Evolutionary conservation across 345 rosid species (phyloP).

Genomic region (Salix purpurea): DNA sequence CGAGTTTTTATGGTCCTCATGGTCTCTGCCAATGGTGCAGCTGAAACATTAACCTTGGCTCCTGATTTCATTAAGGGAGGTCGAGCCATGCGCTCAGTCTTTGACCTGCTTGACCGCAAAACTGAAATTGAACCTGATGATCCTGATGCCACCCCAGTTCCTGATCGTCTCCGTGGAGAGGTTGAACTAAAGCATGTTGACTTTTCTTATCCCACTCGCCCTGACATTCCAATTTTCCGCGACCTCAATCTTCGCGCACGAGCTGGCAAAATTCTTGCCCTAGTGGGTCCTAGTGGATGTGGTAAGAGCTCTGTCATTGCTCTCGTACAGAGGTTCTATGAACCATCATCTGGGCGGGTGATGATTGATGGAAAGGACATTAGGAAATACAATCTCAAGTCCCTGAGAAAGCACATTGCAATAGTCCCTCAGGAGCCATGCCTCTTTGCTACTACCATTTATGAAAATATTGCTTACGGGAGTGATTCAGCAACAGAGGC

Average conservation of each 20-base stretch:
- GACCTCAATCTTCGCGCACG: slow-evolving; percentile 83
- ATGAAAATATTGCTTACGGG: slow-evolving; percentile 91
- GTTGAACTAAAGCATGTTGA: slow-evolving; percentile 91
- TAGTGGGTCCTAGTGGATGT: slow-evolving; percentile 97
- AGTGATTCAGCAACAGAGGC: slow-evolving; percentile 74
- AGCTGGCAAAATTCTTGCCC: slow-evolving; percentile 91
- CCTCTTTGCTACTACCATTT: slow-evolving; percentile 74
- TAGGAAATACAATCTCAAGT: slow-evolving; percentile 86
- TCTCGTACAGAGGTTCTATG: slow-evolving; percentile 76
- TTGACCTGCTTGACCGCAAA: slow-evolving; percentile 89
- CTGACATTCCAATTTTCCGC: slow-evolving; percentile 74
- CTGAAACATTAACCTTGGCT: slow-evolving; percentile 90
- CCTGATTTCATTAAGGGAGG: slow-evolving; percentile 99
- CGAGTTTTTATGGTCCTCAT: slow-evolving; percentile 96
- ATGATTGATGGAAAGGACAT: slow-evolving; percentile 89
- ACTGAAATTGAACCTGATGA: slow-evolving; percentile 98
- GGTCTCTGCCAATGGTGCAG: slow-evolving; percentile 99
- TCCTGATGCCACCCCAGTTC: slow-evolving; percentile 66
- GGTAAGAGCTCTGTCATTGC: slow-evolving; percentile 94
- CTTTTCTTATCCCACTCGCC: slow-evolving; percentile 89
- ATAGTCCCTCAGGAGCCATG: slow-evolving; percentile 95
- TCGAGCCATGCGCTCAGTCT: slow-evolving; percentile 88
- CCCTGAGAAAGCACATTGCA: slow-evolving; percentile 83
- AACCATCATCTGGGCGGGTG: slow-evolving; percentile 85
- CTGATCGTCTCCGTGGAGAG: slow-evolving; percentile 86